Conservation (phyloP, 2,329 filamentous ascomycete species). For the Penicillium sp. region DNA sequence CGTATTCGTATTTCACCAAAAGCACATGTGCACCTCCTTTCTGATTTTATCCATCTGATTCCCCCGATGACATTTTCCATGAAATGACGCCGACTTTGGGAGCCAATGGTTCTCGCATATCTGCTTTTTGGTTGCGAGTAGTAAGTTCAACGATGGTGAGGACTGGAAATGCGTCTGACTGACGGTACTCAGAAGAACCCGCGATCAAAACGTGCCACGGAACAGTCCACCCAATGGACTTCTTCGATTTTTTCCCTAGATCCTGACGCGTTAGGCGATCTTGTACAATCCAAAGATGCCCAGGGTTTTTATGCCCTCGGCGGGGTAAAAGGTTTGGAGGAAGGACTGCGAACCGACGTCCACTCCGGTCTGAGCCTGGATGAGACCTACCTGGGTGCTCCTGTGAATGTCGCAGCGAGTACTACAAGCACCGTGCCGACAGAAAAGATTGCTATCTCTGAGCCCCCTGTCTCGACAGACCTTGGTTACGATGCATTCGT, state of each 20-base stretch:
- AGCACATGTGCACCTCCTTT: neutral
- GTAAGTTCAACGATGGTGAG: neutral
- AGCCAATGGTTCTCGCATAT: neutral
- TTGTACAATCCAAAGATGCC: conserved; percentile 2
- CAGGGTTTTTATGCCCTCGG: neutral
- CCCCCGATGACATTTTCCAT: neutral
- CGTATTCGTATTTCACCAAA: neutral
- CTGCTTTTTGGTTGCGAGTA: neutral
- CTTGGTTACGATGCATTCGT: conserved; percentile 6
- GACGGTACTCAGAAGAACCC: neutral
- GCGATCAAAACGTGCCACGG: neutral
- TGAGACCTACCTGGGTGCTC: conserved; percentile 56
- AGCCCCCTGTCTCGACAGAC: neutral
- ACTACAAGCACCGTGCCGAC: neutral
- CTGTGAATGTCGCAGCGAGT: conserved; percentile 16
- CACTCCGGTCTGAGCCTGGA: conserved; percentile 61
- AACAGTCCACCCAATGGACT: neutral
- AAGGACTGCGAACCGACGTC: conserved; percentile 59
- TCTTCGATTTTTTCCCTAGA: neutral
- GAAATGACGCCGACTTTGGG: neutral
- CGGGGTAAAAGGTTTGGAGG: conserved; percentile 60
- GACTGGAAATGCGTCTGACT: neutral
- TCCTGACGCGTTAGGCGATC: neutral
- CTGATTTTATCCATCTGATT: neutral
- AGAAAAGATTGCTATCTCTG: neutral